phyloP scores from a whole-genome alignment of 2,329 filamentous ascomycete genomes.

The Ustilaginoidea virens region DNA sequence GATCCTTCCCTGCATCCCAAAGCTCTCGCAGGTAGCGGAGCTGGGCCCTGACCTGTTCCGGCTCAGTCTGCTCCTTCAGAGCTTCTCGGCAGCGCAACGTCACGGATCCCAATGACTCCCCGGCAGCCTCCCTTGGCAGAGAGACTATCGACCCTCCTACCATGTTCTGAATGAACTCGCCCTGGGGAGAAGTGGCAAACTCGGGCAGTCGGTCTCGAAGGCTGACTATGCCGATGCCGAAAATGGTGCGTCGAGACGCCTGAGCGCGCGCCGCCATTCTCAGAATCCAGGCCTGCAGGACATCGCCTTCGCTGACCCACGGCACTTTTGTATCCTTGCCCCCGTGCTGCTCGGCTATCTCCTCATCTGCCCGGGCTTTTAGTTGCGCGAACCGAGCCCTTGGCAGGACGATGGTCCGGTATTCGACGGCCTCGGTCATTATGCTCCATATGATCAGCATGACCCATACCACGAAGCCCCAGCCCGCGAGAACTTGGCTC shows the following conservation, averaged over 20 bases:
- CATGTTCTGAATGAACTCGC: slow-evolving; percentile 15
- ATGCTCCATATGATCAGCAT: slow-evolving; percentile 18
- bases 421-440: slow-evolving; percentile 16
- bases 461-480: slow-evolving; percentile 16
- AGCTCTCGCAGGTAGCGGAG: slow-evolving; percentile 10
- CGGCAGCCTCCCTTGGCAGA: slow-evolving; percentile 10
- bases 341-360: slow-evolving; percentile 11
- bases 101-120: slow-evolving; percentile 10
- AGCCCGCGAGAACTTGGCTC: slow-evolving; percentile 11
- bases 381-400: slow-evolving; percentile 13
- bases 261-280: slow-evolving; percentile 9
- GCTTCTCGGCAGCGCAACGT: slow-evolving; percentile 16
- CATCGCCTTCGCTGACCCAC: slow-evolving; percentile 31
- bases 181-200: slow-evolving; percentile 5
- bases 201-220: slow-evolving; percentile 12
- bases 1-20: slow-evolving; percentile 6
- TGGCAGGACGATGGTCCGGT: slow-evolving; percentile 25
- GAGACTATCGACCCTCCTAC: slow-evolving; percentile 8
- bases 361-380: slow-evolving; percentile 14
- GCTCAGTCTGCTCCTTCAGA: slow-evolving; percentile 18
- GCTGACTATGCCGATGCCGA: slow-evolving; percentile 11
- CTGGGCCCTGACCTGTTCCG: slow-evolving; percentile 16
- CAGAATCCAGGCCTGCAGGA: slow-evolving; percentile 26
- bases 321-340: not conserved
- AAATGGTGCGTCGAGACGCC: slow-evolving; percentile 9